A percentile compares a stretch with the other conserved stretches of the same genome.
Conservation (phyloP, 352 stramenopile species). For the Globisporangium recalcitrans region DNA sequence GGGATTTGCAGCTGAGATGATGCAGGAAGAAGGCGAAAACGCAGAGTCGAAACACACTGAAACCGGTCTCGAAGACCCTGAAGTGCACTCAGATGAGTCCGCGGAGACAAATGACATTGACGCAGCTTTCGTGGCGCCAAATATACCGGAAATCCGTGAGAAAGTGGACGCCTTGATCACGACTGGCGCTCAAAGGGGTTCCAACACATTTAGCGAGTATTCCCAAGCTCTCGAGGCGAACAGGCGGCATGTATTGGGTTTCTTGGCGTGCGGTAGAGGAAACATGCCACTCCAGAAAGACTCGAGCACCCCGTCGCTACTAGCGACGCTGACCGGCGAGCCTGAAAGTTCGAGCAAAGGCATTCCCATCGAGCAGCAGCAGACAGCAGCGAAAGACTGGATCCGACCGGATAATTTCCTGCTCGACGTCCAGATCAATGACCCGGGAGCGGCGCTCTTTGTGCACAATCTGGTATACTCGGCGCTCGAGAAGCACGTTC, state of each 20-base stretch:
- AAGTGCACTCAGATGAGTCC: neutral
- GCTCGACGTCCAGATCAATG: slow-evolving; percentile 47
- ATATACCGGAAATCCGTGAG: slow-evolving; percentile 5
- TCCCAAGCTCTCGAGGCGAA: slow-evolving; percentile 19
- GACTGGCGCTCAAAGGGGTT: neutral
- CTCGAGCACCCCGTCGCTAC: neutral
- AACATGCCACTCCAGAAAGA: neutral
- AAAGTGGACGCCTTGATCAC: slow-evolving; percentile 5
- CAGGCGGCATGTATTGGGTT: slow-evolving; percentile 20
- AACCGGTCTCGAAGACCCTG: neutral
- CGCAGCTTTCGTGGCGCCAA: neutral
- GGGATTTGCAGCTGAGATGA: slow-evolving; percentile 5
- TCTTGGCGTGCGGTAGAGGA: slow-evolving; percentile 17
- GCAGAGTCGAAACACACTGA: neutral
- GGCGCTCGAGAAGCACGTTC: slow-evolving; percentile 56
- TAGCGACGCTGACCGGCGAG: neutral
- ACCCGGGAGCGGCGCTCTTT: slow-evolving; percentile 42
- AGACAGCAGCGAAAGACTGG: slow-evolving; percentile 21
- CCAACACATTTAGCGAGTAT: slow-evolving; percentile 29
- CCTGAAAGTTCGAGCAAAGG: neutral
- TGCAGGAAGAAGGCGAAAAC: slow-evolving; percentile 6
- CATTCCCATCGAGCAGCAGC: neutral
- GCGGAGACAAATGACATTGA: neutral
- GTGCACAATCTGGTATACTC: slow-evolving; percentile 50
- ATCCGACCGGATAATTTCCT: slow-evolving; percentile 39